Base-by-base conservation (phyloP, 169 alveolate species). In the Plasmodium cynomolgi region DNA sequence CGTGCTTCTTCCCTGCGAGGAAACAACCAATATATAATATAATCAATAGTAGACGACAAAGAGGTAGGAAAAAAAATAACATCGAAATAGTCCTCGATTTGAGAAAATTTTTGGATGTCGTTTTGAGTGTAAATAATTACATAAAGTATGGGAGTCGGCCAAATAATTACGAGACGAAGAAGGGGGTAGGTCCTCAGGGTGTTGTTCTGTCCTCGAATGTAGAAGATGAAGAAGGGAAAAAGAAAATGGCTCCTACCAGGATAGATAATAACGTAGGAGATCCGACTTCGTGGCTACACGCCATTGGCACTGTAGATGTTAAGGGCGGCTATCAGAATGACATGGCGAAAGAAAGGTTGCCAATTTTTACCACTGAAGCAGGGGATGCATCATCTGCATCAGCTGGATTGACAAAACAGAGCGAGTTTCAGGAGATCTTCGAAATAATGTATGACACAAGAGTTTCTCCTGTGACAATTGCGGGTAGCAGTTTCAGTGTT, bases 141-240 rank as follows among this genome's bases (percentile, higher is more conserved):
- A 91, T 81, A 23, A 81, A 72, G 15, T 91, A 81, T 91, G 95
- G 95, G 0, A 91, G 95, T 81, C 50, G 95, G 13, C 95, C 95
- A 31, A 81, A 71, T 17, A 68, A 91, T 33, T 71, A 81, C 20
- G 95, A 91, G 37, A 3, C 23, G 3, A 81, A 83, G 77, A 91
- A 82, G 29, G 81, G 31, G 23, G 23, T 75, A 54, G 54, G 56
- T 74, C n/a, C 74, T 31, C 74, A 3, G 75, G 58, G 17, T 62
- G 33, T 20, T 62, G 33, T 20, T 3, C 75, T 29, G 0, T 4
- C 44, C 31, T n/a, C 62, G 26, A 83, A 4, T 34, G 56, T 29
- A 26, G 93, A 73, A 20, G 84, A 72, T 3, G 84, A 84, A 37
- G 93, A 72, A 44, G 79, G 68, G 90, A 54, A 41, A 77, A 26